These are phyloP conservation scores for Alternaria conjuncta DNA, from an alignment of 2,329 filamentous ascomycete genomes.

Conservation along the genomic window DNA sequence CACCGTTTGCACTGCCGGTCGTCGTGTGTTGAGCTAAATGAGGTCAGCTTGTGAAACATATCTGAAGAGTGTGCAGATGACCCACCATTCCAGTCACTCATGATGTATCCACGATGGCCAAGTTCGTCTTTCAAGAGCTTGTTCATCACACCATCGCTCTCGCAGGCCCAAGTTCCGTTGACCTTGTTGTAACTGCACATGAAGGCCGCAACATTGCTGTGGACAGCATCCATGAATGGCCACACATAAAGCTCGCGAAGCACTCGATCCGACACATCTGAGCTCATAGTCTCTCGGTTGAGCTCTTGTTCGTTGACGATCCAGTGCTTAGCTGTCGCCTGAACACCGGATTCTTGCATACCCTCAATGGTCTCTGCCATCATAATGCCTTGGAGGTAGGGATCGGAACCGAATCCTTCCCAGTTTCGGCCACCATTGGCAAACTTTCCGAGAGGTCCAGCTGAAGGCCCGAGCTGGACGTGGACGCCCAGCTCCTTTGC, in stretches of 20 bases:
- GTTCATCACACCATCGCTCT: constrained; percentile 57
- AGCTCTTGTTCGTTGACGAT: constrained; percentile 73
- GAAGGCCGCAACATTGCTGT: constrained; percentile 64
- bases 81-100: constrained; percentile 54
- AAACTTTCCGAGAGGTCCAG: constrained; percentile 50
- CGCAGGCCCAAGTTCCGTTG: constrained; percentile 59
- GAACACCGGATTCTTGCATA: constrained; percentile 54
- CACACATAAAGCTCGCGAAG: constrained; percentile 79
- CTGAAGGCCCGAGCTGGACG: constrained; percentile 52
- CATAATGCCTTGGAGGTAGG: constrained; percentile 55
- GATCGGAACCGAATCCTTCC: constrained; percentile 59
- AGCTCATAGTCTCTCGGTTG: constrained; percentile 52
- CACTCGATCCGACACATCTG: constrained; percentile 74
- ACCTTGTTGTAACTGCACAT: constrained; percentile 56
- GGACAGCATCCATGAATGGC: constrained; percentile 77
- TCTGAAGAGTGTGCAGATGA: not conserved
- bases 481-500: constrained; percentile 53
- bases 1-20: constrained; percentile 53
- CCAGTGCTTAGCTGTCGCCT: constrained; percentile 54
- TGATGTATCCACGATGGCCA: constrained; percentile 55
- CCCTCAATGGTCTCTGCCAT: constrained; percentile 54
- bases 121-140: constrained; percentile 60
- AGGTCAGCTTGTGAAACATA: not conserved
- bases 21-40: constrained; percentile 52
- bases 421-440: constrained; percentile 54